These are phyloP conservation scores for Umbelopsis isabellina DNA, from an alignment of 192 early-diverging fungal species.

Conservation along the genomic window DNA sequence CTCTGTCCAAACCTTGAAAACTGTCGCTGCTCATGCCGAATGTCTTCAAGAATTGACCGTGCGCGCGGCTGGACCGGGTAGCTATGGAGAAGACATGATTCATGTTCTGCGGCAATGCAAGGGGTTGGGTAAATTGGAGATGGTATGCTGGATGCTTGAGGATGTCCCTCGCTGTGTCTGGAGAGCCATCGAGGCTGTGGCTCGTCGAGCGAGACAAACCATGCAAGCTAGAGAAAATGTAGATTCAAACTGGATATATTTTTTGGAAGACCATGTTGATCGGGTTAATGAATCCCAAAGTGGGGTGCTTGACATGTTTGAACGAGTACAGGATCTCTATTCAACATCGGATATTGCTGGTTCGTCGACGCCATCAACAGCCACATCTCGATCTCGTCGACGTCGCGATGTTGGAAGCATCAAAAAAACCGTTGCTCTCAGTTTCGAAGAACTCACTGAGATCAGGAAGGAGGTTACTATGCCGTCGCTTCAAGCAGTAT, in stretches of 20 bases:
- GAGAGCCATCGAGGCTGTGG: slow-evolving; percentile 17
- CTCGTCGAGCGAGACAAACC: background rate
- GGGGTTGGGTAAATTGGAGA: slow-evolving; percentile 5
- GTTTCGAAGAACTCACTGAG: slow-evolving; percentile 16
- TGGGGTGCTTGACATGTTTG: background rate
- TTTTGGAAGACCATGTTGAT: slow-evolving; percentile 17
- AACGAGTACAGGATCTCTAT: slow-evolving; percentile 11
- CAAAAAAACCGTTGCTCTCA: slow-evolving; percentile 15
- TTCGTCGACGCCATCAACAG: background rate
- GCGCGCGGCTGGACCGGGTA: slow-evolving; percentile 19
- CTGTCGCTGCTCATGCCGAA: slow-evolving; percentile 27
- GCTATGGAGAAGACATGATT: slow-evolving; percentile 11
- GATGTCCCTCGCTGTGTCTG: slow-evolving; percentile 17
- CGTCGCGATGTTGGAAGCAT: slow-evolving; percentile 18
- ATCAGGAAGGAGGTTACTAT: slow-evolving; percentile 14
- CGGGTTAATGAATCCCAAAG: background rate
- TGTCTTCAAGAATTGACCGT: slow-evolving; percentile 13
- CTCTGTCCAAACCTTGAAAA: slow-evolving; percentile 14
- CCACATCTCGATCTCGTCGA: background rate
- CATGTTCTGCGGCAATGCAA: slow-evolving; percentile 8
- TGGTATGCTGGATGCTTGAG: slow-evolving; percentile 22
- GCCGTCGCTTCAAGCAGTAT: background rate
- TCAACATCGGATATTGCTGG: slow-evolving; percentile 4
- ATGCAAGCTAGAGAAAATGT: slow-evolving; percentile 2
- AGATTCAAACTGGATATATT: slow-evolving; percentile 10